phyloP scores from a whole-genome alignment of 768 basidiomycete species.

The Kwoniella sp. region DNA sequence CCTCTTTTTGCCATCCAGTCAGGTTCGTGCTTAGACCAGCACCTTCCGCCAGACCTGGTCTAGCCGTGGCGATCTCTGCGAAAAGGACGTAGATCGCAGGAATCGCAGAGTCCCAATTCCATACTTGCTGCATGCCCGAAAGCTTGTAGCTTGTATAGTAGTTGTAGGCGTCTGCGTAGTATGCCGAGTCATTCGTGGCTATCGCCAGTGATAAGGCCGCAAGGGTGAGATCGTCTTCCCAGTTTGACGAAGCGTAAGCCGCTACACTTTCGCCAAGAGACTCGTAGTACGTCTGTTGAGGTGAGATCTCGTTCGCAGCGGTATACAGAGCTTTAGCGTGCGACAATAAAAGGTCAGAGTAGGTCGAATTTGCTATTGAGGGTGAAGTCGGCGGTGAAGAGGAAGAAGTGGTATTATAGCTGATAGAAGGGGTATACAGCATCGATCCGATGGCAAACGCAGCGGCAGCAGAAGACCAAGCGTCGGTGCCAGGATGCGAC shows the following conservation, averaged over 20 bases:
- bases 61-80: slow-evolving; percentile 69
- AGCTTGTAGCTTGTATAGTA: slow-evolving; percentile 67
- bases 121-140: slow-evolving; percentile 62
- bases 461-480: slow-evolving; percentile 77
- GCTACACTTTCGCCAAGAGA: slow-evolving; percentile 64
- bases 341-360: slow-evolving; percentile 68
- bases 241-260: slow-evolving; percentile 66
- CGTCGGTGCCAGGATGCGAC: slow-evolving; percentile 83
- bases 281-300: slow-evolving; percentile 30
- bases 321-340: slow-evolving; percentile 76
- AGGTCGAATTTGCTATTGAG: slow-evolving; percentile 71
- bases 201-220: slow-evolving; percentile 76
- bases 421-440: slow-evolving; percentile 68
- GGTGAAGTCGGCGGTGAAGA: slow-evolving; percentile 60
- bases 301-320: slow-evolving; percentile 71
- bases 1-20: slow-evolving; percentile 68
- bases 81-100: slow-evolving; percentile 76
- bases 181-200: slow-evolving; percentile 66
- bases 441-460: slow-evolving; percentile 85
- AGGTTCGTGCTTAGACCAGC: slow-evolving; percentile 60
- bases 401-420: slow-evolving; percentile 62
- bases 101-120: slow-evolving; percentile 87
- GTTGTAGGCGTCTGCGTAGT: slow-evolving; percentile 67
- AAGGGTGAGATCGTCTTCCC: slow-evolving; percentile 58
- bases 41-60: slow-evolving; percentile 61